Conservation (phyloP, 2,329 filamentous ascomycete species). For the Microdochium bolleyi region DNA sequence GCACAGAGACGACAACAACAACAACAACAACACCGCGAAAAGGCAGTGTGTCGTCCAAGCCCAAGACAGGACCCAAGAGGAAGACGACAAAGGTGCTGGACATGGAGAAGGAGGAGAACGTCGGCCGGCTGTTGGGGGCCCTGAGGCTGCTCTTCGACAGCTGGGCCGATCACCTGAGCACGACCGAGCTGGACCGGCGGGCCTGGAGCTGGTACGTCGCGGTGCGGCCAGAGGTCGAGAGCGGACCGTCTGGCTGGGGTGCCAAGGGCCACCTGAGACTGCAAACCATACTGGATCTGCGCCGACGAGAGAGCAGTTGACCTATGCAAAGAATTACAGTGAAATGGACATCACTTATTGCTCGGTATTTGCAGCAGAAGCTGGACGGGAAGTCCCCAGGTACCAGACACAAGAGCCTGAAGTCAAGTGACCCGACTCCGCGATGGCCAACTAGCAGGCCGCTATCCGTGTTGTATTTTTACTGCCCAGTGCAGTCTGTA, state of each 20-base stretch:
- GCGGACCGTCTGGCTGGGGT: conserved; percentile 73
- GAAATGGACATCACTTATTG: too few species aligned
- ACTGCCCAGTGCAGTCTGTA: too few species aligned
- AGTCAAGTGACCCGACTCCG: too few species aligned
- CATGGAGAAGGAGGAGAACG: conserved; percentile 59
- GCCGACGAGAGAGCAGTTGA: conserved; percentile 24
- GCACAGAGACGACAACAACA: conserved; percentile 2
- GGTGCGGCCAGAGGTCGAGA: conserved; percentile 67
- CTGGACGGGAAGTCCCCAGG: too few species aligned
- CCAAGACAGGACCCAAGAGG: conserved; percentile 32
- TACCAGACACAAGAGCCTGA: too few species aligned
- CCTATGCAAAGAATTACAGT: too few species aligned
- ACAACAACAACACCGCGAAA: conserved; percentile 6
- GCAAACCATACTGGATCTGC: conserved; percentile 55
- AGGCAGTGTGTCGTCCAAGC: conserved; percentile 8
- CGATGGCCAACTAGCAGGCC: too few species aligned
- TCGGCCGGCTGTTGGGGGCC: conserved; percentile 61
- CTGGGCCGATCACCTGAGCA: conserved; percentile 58
- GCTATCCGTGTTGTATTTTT: too few species aligned
- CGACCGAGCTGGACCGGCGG: conserved; percentile 62
- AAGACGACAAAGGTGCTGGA: conserved; percentile 42
- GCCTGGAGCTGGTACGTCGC: conserved; percentile 79
- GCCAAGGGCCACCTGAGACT: conserved; percentile 66
- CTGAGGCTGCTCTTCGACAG: conserved; percentile 66
- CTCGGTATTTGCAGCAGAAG: too few species aligned